Conservation (phyloP, 768 basidiomycete species). For the Cystofilobasidium macerans region DNA sequence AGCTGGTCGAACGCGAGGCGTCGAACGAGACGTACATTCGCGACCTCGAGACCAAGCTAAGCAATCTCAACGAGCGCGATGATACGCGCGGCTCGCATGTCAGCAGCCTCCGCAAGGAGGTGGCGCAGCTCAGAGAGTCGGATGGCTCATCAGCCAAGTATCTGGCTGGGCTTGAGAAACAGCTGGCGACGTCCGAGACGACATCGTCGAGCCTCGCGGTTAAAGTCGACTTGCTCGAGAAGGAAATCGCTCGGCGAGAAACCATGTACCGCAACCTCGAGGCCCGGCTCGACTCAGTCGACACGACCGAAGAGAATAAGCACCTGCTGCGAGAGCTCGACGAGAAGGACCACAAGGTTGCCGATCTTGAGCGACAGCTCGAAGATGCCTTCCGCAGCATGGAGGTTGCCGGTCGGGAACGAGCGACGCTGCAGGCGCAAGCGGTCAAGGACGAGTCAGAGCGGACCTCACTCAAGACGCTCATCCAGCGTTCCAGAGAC, state of each 20-base stretch:
- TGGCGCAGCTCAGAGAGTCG: constrained; percentile 61
- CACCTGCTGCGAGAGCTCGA: constrained; percentile 62
- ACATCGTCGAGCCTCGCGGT: constrained; percentile 51
- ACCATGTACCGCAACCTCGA: constrained; percentile 63
- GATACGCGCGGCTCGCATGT: constrained; percentile 66
- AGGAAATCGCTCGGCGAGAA: constrained; percentile 60
- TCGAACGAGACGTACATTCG: constrained; percentile 92
- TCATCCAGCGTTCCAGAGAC: not conserved
- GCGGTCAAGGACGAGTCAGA: constrained; percentile 63
- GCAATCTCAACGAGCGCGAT: constrained; percentile 67
- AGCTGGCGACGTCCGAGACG: constrained; percentile 45
- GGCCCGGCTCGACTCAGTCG: constrained; percentile 54
- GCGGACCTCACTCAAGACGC: constrained; percentile 42
- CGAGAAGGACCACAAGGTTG: constrained; percentile 62
- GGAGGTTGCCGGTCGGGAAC: constrained; percentile 55
- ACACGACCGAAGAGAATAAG: constrained; percentile 55
- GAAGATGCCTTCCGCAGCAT: constrained; percentile 64
- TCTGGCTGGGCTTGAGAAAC: constrained; percentile 73
- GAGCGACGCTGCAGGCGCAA: constrained; percentile 54
- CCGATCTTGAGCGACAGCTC: constrained; percentile 66
- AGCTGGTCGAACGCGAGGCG: constrained; percentile 74
- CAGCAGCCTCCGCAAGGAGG: constrained; percentile 71
- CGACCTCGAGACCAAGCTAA: constrained; percentile 86
- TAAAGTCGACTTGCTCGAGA: constrained; percentile 64
- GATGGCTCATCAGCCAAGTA: constrained; percentile 65